These are phyloP conservation scores for Aspergillus versicolor DNA, from an alignment of 2,329 filamentous ascomycete genomes.

Conservation along the genomic window DNA sequence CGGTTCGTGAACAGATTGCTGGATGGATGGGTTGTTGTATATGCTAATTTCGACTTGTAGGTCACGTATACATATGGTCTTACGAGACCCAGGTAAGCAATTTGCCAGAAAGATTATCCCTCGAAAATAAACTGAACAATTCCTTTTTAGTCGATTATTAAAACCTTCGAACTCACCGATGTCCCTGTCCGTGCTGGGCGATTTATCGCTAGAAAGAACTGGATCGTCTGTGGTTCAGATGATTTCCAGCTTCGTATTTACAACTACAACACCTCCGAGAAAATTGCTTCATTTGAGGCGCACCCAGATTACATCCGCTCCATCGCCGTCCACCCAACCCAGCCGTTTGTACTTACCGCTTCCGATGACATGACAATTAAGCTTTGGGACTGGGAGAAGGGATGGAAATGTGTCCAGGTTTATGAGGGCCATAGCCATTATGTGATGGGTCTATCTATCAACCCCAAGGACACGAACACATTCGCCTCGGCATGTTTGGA, in stretches of 20 bases:
- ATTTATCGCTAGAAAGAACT: slow-evolving; percentile 97
- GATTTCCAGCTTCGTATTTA: slow-evolving; percentile 88
- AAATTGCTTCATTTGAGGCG: slow-evolving; percentile 94
- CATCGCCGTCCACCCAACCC: slow-evolving; percentile 91
- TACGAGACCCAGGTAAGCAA: slow-evolving; percentile 76
- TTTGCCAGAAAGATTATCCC: background rate
- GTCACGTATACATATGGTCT: slow-evolving; percentile 99
- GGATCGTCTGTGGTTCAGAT: slow-evolving; percentile 94
- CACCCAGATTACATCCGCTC: slow-evolving; percentile 98
- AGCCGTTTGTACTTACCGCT: slow-evolving; percentile 92
- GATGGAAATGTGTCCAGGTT: slow-evolving; percentile 95
- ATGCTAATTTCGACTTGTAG: slow-evolving; percentile 52
- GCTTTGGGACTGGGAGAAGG: slow-evolving; percentile 98
- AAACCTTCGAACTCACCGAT: slow-evolving; percentile 98
- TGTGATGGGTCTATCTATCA: slow-evolving; percentile 95
- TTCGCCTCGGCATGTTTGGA: slow-evolving; percentile 94
- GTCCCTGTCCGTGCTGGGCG: slow-evolving; percentile 95
- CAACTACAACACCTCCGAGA: slow-evolving; percentile 99
- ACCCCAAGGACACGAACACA: slow-evolving; percentile 94
- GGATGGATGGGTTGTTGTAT: slow-evolving; percentile 12
- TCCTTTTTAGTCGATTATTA: slow-evolving; percentile 73
- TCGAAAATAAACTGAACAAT: slow-evolving; percentile 21
- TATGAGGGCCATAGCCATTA: slow-evolving; percentile 97
- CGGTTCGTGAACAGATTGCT: slow-evolving; percentile 56
- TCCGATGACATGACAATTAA: slow-evolving; percentile 99